Evolutionary conservation across 1,284 basidiomycete genomes (phyloP).

Genomic region (Trichosporon ovoides): DNA sequence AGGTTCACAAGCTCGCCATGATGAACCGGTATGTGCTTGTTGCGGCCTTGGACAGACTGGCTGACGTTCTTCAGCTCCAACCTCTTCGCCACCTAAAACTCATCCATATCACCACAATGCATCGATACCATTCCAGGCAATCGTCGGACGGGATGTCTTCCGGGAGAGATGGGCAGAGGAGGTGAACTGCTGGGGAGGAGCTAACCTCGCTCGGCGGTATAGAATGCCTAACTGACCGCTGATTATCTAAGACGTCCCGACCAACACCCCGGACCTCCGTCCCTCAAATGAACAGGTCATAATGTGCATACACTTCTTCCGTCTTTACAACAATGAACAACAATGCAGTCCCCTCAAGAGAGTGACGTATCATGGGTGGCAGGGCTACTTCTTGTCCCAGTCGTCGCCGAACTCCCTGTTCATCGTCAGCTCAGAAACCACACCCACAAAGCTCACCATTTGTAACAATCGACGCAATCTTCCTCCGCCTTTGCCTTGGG

Average conservation of each 20-base stretch:
- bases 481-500: slow-evolving; percentile 41
- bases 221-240: too few species aligned
- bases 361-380: background rate
- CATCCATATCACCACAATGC: background rate
- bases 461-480: slow-evolving; percentile 49
- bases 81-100: slow-evolving; percentile 7
- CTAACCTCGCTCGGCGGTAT: too few species aligned
- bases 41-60: background rate
- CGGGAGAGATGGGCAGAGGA: too few species aligned
- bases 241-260: too few species aligned
- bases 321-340: slow-evolving; percentile 10
- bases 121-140: background rate
- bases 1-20: slow-evolving; percentile 66
- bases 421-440: background rate
- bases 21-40: slow-evolving; percentile 64
- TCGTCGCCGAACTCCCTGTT: slow-evolving; percentile 33
- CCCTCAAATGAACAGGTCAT: background rate
- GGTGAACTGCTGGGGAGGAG: too few species aligned
- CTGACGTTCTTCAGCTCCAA: slow-evolving; percentile 6
- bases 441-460: slow-evolving; percentile 38
- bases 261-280: too few species aligned
- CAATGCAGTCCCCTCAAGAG: background rate
- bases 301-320: slow-evolving; percentile 11
- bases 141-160: too few species aligned
- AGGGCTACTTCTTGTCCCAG: slow-evolving; percentile 22